Evolutionary conservation across 108 stramenopile genomes (phyloP), one percentile per base, ranked within the genome.

Genomic region (Ochromonas danica): DNA sequence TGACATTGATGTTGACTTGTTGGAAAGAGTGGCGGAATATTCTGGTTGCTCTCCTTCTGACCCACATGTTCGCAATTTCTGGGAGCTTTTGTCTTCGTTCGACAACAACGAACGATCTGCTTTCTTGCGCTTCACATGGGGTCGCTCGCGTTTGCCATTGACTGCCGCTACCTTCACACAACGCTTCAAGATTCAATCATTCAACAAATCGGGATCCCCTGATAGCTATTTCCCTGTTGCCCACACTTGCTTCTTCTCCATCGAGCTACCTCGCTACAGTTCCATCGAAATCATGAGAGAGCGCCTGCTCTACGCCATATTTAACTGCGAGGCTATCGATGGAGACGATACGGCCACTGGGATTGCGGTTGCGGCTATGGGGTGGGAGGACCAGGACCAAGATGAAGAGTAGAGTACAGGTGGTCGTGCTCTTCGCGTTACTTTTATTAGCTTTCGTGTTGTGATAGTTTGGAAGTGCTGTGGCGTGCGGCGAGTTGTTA

Each of bases 381-480:
- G 82, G 0, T 84, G 81, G 82, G 83, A 82, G 17, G 83, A 80
- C 27, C 22, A 51, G n/a, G n/a, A n/a, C n/a, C n/a, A n/a, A n/a
- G n/a, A n/a, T n/a, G n/a, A n/a, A n/a, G n/a, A n/a, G n/a, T n/a
- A n/a, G n/a, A n/a, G n/a, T n/a, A n/a, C n/a, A n/a, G n/a, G n/a
- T n/a, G n/a, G n/a, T n/a, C n/a, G n/a, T n/a, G n/a, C n/a, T n/a
- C n/a, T n/a, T n/a, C n/a, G n/a, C n/a, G n/a, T n/a, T n/a, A n/a
- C n/a, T n/a, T n/a, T n/a, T n/a, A n/a, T n/a, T n/a, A n/a, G n/a
- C n/a, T n/a, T n/a, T n/a, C n/a, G n/a, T n/a, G n/a, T n/a, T n/a
- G n/a, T n/a, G n/a, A n/a, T n/a, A n/a, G n/a, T n/a, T n/a, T n/a
- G n/a, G n/a, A n/a, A n/a, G n/a, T n/a, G n/a, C n/a, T n/a, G n/a